These are phyloP conservation scores for Irpex rosettiformis DNA, from an alignment of 1,284 basidiomycete species.

Conservation along the genomic window DNA sequence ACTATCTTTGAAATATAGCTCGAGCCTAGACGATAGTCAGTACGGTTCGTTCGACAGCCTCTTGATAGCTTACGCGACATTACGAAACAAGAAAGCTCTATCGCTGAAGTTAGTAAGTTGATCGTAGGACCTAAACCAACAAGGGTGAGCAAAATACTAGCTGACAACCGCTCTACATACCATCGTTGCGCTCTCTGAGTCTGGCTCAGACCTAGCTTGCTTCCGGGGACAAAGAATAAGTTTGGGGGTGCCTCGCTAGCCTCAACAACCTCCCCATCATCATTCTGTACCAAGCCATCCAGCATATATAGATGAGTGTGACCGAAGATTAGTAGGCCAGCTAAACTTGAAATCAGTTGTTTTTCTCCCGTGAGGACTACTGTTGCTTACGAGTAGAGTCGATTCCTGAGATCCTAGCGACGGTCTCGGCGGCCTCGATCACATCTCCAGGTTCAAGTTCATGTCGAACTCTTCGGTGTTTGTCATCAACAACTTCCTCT, in stretches of 20 bases:
- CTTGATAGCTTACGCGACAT: conserved; percentile 71
- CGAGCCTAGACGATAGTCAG: conserved; percentile 49
- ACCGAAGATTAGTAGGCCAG: conserved; percentile 86
- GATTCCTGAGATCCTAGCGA: conserved; percentile 82
- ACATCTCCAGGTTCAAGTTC: conserved; percentile 88
- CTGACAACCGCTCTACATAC: conserved; percentile 35
- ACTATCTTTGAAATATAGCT: conserved; percentile 88
- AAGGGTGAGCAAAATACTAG: conserved; percentile 7
- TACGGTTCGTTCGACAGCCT: conserved; percentile 4
- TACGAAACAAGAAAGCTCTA: conserved; percentile 84
- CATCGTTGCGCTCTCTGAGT: conserved; percentile 77
- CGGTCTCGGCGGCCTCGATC: conserved; percentile 87
- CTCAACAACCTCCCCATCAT: conserved; percentile 87
- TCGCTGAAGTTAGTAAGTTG: conserved; percentile 79
- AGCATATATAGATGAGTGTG: conserved; percentile 86
- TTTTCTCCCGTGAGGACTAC: neutral
- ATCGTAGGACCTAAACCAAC: conserved; percentile 63
- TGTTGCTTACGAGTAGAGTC: conserved; percentile 75
- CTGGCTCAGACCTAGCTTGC: conserved; percentile 75
- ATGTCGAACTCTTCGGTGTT: conserved; percentile 75
- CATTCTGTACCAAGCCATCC: conserved; percentile 88
- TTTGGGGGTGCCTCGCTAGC: conserved; percentile 83
- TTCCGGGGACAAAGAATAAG: conserved; percentile 83
- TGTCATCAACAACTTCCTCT: conserved; percentile 76
- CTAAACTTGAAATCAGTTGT: conserved; percentile 32